phyloP scores from a whole-genome alignment of 73 alveolate species.

The Stentor roeselii region DNA sequence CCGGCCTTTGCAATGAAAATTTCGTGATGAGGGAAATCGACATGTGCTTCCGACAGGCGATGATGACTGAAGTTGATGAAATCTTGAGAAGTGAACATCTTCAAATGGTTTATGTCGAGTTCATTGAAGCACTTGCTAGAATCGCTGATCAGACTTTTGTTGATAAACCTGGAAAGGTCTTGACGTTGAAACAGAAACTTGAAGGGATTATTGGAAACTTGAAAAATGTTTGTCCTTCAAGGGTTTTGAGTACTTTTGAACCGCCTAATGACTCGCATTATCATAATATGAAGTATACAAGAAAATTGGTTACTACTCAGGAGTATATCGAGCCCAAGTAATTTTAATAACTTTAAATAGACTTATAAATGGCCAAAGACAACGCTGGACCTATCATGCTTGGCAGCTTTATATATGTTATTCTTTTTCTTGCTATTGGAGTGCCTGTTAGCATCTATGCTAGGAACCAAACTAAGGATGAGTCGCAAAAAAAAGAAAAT shows the following conservation, averaged over 20 bases:
- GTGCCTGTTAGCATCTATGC: constrained; percentile 13
- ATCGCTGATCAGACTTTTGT: constrained; percentile 38
- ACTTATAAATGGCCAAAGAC: too few relatives aligned
- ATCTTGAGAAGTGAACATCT: constrained; percentile 40
- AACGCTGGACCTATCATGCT: background rate
- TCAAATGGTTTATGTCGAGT: constrained; percentile 36
- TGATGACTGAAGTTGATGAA: constrained; percentile 48
- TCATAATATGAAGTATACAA: too few relatives aligned
- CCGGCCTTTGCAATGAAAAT: constrained; percentile 41
- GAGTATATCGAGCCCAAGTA: too few relatives aligned
- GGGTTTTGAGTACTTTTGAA: too few relatives aligned
- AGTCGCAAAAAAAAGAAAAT: background rate
- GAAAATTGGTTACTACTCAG: too few relatives aligned
- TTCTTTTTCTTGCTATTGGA: background rate
- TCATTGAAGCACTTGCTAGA: constrained; percentile 46
- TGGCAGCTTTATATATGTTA: background rate
- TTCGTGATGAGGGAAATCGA: constrained; percentile 40
- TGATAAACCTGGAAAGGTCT: too few relatives aligned
- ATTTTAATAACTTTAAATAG: too few relatives aligned
- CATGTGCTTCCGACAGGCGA: constrained; percentile 29
- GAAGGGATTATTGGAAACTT: too few relatives aligned
- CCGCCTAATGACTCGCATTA: too few relatives aligned
- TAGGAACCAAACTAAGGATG: constrained; percentile 4
- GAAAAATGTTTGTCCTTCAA: too few relatives aligned
- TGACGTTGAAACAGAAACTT: too few relatives aligned